These are phyloP conservation scores for Fistulina hepatica DNA, from an alignment of 1,284 basidiomycete species.

Conservation along the genomic window DNA sequence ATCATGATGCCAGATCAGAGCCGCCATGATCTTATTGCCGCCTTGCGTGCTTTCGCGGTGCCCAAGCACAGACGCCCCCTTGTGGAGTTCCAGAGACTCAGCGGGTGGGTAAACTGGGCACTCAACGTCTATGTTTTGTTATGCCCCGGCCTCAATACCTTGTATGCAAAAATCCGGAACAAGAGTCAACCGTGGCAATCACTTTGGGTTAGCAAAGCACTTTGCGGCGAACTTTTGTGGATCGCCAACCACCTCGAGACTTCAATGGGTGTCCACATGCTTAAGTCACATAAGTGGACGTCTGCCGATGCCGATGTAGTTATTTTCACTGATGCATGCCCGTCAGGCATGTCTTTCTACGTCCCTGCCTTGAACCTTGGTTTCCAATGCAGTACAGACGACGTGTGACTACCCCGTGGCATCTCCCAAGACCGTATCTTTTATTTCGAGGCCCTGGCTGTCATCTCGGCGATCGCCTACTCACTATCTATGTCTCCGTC, in stretches of 20 bases:
- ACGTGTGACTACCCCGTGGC: too few species aligned
- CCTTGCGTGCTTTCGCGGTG: constrained; percentile 11
- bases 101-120: constrained; percentile 23
- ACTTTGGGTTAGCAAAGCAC: constrained; percentile 1
- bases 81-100: constrained; percentile 21
- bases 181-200: background rate
- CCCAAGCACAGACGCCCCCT: constrained; percentile 13
- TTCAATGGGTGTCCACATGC: constrained; percentile 15
- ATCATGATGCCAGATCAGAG: constrained; percentile 15
- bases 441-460: constrained; percentile 8
- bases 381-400: constrained; percentile 1
- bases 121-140: constrained; percentile 24
- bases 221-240: constrained; percentile 5
- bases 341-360: constrained; percentile 10
- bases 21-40: constrained; percentile 6
- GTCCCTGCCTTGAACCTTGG: constrained; percentile 3
- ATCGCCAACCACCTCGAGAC: constrained; percentile 19
- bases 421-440: constrained; percentile 6
- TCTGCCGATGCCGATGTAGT: constrained; percentile 8
- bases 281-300: constrained; percentile 12
- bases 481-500: background rate
- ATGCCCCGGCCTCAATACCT: constrained; percentile 17
- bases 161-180: constrained; percentile 6
- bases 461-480: background rate
- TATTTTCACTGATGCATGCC: constrained; percentile 17